Percentiles rank a stretch among this genome's conserved stretches.
phyloP scores from a whole-genome alignment of 176 grass and related monocot species.

The Phyllostachys edulis region DNA sequence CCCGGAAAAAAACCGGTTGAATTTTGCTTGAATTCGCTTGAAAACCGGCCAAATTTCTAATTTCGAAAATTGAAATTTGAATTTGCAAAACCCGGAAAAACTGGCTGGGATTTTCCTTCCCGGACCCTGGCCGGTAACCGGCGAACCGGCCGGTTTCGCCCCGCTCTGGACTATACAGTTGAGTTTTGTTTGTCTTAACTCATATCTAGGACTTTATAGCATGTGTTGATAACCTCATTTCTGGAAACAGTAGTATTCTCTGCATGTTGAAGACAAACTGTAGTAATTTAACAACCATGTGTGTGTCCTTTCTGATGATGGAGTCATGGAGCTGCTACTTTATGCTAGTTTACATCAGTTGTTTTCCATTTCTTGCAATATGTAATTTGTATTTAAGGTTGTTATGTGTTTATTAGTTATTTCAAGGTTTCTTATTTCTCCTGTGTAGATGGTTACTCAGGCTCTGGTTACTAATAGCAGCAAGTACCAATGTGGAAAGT shows the following conservation, averaged over 20 bases:
- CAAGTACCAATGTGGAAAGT: slow-evolving; percentile 62
- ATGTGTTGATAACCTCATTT: not conserved
- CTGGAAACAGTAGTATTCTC: not conserved
- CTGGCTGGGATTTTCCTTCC: too few relatives aligned
- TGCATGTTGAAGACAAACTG: not conserved
- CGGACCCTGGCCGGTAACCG: too few relatives aligned
- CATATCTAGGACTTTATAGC: not conserved
- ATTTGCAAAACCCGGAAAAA: too few relatives aligned
- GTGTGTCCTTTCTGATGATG: not conserved
- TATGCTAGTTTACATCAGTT: slow-evolving; percentile 11
- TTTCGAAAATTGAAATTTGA: too few relatives aligned
- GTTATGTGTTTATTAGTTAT: not conserved
- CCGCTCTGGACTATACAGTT: not conserved
- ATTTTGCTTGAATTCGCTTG: too few relatives aligned
- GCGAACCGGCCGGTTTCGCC: too few relatives aligned
- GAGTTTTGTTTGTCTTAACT: not conserved
- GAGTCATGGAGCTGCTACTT: not conserved
- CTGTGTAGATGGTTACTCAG: slow-evolving; percentile 50
- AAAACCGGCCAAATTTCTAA: too few relatives aligned
- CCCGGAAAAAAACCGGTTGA: too few relatives aligned
- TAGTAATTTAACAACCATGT: not conserved
- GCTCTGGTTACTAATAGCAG: slow-evolving; percentile 43
- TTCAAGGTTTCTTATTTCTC: slow-evolving; percentile 29
- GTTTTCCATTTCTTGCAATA: not conserved
- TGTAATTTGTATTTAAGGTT: not conserved